Percentiles rank a stretch among this genome's conserved stretches.
Evolutionary conservation across 1,284 basidiomycete genomes (phyloP).

Genomic region (Moesziomyces parantarcticus): DNA sequence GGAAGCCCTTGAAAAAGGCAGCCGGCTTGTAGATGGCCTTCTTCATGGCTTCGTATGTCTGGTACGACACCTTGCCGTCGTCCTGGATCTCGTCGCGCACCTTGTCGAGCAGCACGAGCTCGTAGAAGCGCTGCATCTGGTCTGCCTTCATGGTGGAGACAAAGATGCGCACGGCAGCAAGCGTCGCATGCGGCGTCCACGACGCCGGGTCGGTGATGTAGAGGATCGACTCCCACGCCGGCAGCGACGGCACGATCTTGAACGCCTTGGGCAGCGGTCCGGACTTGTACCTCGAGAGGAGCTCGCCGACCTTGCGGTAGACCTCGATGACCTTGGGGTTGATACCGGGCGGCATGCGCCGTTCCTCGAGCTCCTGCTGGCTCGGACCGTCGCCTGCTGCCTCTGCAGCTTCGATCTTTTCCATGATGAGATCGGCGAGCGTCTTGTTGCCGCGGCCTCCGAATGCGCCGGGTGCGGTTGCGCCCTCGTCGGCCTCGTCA

Average conservation of each 20-base stretch:
- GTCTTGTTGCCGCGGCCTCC: constrained; percentile 57
- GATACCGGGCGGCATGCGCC: constrained; percentile 77
- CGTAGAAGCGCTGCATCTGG: constrained; percentile 92
- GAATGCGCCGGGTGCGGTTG: constrained; percentile 13
- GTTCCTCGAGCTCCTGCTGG: constrained; percentile 31
- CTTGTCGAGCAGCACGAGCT: constrained; percentile 90
- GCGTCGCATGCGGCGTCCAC: constrained; percentile 95
- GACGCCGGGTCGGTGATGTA: constrained; percentile 90
- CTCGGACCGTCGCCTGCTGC: constrained; percentile 31
- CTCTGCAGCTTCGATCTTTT: constrained; percentile 78
- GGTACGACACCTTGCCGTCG: constrained; percentile 88
- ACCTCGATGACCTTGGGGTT: constrained; percentile 96
- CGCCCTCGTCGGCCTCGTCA: constrained; percentile 31
- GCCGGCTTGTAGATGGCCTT: constrained; percentile 94
- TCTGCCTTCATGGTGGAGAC: constrained; percentile 96
- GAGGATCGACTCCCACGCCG: constrained; percentile 94
- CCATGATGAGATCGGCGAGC: constrained; percentile 93
- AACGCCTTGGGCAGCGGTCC: constrained; percentile 96
- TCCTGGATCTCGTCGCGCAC: constrained; percentile 85
- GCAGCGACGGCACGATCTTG: constrained; percentile 96
- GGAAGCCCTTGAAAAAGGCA: constrained; percentile 97
- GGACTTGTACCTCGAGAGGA: constrained; percentile 91
- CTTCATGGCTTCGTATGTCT: constrained; percentile 92
- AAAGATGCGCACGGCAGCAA: constrained; percentile 93
- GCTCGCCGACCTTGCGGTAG: constrained; percentile 85